Percentiles rank a stretch among this genome's conserved stretches.
Evolutionary conservation across 23 red algal genomes (phyloP).

Genomic region (Gracilaria caudata): DNA sequence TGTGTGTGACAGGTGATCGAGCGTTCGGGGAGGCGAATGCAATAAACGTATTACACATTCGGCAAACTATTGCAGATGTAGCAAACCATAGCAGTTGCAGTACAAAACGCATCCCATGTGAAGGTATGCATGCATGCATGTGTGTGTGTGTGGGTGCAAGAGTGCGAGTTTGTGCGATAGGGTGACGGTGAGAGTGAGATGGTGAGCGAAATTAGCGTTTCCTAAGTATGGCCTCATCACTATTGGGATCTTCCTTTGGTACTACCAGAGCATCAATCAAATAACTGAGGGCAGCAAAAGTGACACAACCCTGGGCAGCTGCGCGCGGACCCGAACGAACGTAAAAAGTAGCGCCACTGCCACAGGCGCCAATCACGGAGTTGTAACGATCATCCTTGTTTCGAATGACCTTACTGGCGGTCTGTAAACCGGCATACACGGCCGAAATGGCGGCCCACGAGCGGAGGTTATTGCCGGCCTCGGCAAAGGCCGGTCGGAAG

Average conservation of each 20-base stretch:
- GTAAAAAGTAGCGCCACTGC: constrained; percentile 82
- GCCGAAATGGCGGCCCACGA: constrained; percentile 87
- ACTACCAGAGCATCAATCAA: constrained; percentile 66
- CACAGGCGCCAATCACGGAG: constrained; percentile 86
- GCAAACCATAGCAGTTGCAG: not conserved
- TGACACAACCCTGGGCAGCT: constrained; percentile 86
- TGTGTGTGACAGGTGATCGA: not conserved
- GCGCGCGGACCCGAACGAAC: constrained; percentile 61
- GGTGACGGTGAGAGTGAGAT: not conserved
- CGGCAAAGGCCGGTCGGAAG: constrained; percentile 58
- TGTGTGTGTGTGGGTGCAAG: not conserved
- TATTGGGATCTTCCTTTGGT: constrained; percentile 34
- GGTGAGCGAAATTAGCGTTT: constrained; percentile 47
- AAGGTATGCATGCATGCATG: not conserved
- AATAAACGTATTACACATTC: not conserved
- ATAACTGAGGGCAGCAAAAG: constrained; percentile 85
- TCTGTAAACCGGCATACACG: constrained; percentile 85
- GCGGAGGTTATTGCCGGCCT: constrained; percentile 58
- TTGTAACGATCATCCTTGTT: constrained; percentile 79
- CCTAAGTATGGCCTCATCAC: constrained; percentile 68
- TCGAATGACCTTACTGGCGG: constrained; percentile 72
- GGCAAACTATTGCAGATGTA: not conserved
- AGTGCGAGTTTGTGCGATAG: not conserved
- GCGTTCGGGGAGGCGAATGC: constrained; percentile 6
- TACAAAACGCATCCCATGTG: not conserved